phyloP scores from a whole-genome alignment of 2,329 filamentous ascomycete species.

The Clonostachys byssicola region DNA sequence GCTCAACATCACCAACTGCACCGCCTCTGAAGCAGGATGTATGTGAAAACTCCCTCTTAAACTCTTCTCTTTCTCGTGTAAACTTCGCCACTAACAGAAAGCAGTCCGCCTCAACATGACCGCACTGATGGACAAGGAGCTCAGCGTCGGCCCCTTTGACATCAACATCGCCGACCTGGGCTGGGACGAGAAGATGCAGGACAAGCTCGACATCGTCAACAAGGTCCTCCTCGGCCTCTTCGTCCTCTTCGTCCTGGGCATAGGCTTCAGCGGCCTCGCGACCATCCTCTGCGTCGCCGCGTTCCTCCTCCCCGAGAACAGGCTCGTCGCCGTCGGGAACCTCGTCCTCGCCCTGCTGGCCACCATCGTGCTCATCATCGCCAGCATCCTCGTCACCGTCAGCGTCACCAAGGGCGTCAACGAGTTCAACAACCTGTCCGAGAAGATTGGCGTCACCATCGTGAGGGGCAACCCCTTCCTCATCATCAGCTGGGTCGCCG shows the following conservation, averaged over 20 bases:
- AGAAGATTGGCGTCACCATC: conserved; percentile 38
- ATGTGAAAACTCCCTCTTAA: conserved; percentile 9
- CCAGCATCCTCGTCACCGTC: conserved; percentile 36
- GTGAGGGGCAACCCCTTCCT: conserved; percentile 36
- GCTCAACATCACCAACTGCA: conserved; percentile 41
- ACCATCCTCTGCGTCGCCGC: conserved; percentile 32
- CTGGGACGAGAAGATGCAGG: conserved; percentile 36
- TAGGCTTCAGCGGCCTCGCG: conserved; percentile 33
- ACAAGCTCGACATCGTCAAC: conserved; percentile 45
- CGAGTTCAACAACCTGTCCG: conserved; percentile 35
- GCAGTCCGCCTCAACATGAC: conserved; percentile 40
- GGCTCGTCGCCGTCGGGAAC: conserved; percentile 25
- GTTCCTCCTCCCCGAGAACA: conserved; percentile 21
- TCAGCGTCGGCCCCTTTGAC: conserved; percentile 36
- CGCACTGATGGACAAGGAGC: conserved; percentile 37
- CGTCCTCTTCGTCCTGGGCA: conserved; percentile 41
- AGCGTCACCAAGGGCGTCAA: conserved; percentile 31
- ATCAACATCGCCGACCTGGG: conserved; percentile 39
- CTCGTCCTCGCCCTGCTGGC: conserved; percentile 27
- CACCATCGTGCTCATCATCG: conserved; percentile 28
- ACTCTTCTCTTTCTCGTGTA: neutral
- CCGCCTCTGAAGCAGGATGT: conserved; percentile 30
- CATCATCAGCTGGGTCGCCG: conserved; percentile 40
- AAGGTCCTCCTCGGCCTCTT: conserved; percentile 40
- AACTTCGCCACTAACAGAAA: neutral